Conservation (phyloP, 2,329 filamentous ascomycete genomes). For the Pseudopithomyces chartarum region DNA sequence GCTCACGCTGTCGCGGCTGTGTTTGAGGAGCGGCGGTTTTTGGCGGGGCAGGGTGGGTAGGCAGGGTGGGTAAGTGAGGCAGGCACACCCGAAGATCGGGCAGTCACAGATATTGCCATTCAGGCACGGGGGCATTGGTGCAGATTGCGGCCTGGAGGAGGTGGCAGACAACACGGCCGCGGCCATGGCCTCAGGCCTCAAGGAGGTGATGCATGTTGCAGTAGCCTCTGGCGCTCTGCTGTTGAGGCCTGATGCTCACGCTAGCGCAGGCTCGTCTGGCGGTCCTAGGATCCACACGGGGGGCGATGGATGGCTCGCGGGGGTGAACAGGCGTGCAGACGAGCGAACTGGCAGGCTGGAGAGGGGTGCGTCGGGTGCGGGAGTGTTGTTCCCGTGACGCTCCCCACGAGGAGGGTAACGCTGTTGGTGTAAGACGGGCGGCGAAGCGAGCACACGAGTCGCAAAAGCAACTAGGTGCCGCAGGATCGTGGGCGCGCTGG, state of each 20-base stretch:
- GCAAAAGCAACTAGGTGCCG: slow-evolving; percentile 15
- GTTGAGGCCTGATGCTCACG: not conserved
- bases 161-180: not conserved
- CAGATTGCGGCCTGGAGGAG: slow-evolving; percentile 6
- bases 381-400: slow-evolving; percentile 5
- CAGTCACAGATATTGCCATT: not conserved
- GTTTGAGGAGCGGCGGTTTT: slow-evolving; percentile 17
- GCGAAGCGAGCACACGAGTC: slow-evolving; percentile 3
- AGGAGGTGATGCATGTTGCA: not conserved
- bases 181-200: not conserved
- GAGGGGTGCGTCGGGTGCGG: not conserved
- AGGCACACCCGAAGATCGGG: slow-evolving; percentile 3
- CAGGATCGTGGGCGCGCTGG: slow-evolving; percentile 9
- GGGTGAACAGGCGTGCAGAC: not conserved
- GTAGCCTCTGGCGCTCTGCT: not conserved
- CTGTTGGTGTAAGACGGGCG: not conserved
- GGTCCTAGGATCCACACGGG: not conserved
- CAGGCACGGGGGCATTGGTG: slow-evolving; percentile 4
- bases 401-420: not conserved
- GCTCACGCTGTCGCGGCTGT: slow-evolving; percentile 14
- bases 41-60: slow-evolving; percentile 6
- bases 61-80: slow-evolving; percentile 14
- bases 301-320: not conserved
- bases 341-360: not conserved
- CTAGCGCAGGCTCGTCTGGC: not conserved